These are phyloP conservation scores for Oryza glumipatula DNA, from an alignment of 176 grass and related monocot species.

Conservation along the genomic window DNA sequence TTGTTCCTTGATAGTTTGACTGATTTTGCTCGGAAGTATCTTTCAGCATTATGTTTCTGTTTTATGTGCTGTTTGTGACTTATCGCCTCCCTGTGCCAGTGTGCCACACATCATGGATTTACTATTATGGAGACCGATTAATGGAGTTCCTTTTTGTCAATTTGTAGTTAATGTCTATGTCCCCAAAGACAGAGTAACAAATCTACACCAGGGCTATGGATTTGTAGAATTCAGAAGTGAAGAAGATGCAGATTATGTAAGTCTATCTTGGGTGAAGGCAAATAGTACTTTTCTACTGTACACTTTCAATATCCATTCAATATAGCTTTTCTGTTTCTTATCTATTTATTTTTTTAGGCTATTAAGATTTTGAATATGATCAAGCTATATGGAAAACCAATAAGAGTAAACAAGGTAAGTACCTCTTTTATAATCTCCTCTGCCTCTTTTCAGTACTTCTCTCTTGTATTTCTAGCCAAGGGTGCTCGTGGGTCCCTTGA, in stretches of 20 bases:
- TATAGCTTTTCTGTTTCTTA: slow-evolving; percentile 17
- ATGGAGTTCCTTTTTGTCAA: slow-evolving; percentile 1
- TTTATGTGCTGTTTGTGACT: background rate
- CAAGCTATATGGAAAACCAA: slow-evolving; percentile 98
- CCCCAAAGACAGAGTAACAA: slow-evolving; percentile 99
- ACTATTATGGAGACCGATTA: slow-evolving; percentile 7
- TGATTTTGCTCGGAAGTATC: background rate
- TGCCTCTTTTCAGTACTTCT: slow-evolving; percentile 11
- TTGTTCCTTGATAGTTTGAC: background rate
- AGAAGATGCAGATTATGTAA: slow-evolving; percentile 98
- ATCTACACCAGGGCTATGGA: slow-evolving; percentile 99
- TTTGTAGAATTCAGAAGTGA: slow-evolving; percentile 98
- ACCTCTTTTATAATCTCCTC: slow-evolving; percentile 13
- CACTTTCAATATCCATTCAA: slow-evolving; percentile 3
- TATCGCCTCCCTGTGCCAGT: background rate
- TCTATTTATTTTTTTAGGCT: slow-evolving; percentile 52
- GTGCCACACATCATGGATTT: background rate
- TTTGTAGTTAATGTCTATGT: slow-evolving; percentile 99
- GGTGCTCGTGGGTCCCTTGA: slow-evolving; percentile 3
- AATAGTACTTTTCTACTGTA: slow-evolving; percentile 1
- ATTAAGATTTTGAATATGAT: slow-evolving; percentile 99
- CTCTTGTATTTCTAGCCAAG: slow-evolving; percentile 28
- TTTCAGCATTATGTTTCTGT: background rate
- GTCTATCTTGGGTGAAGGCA: slow-evolving; percentile 13
- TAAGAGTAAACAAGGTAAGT: slow-evolving; percentile 93